phyloP scores from a whole-genome alignment of 179 eudicot species.

The Sideroxylon spinosum region DNA sequence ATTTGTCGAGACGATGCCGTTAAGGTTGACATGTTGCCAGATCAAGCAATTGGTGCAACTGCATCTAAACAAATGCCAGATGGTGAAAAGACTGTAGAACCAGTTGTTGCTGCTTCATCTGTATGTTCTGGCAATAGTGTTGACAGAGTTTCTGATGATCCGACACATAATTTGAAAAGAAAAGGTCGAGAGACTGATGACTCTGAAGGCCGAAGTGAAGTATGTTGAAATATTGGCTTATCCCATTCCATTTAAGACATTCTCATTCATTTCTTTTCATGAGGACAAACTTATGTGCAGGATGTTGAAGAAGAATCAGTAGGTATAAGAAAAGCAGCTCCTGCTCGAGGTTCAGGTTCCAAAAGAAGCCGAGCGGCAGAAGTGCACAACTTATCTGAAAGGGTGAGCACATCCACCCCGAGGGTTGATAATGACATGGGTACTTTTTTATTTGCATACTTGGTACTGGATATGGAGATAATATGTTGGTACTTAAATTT shows the following conservation, averaged over 20 bases:
- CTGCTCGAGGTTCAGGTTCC: constrained; percentile 49
- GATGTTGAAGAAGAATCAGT: constrained; percentile 84
- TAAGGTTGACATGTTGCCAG: constrained; percentile 24
- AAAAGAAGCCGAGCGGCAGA: constrained; percentile 99
- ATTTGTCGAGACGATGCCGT: constrained; percentile 23
- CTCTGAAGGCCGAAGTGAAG: constrained; percentile 76
- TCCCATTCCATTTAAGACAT: neutral
- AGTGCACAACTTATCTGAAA: constrained; percentile 94
- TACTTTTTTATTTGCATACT: neutral
- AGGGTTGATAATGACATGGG: neutral
- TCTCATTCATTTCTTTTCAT: constrained; percentile 12
- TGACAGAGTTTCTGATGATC: constrained; percentile 65
- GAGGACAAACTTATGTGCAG: constrained; percentile 33
- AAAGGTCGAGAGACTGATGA: constrained; percentile 63
- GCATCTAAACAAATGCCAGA: constrained; percentile 24
- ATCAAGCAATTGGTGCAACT: constrained; percentile 26
- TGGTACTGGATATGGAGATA: constrained; percentile 3
- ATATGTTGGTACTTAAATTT: constrained; percentile 11
- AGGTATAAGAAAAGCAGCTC: constrained; percentile 44
- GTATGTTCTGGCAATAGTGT: constrained; percentile 80
- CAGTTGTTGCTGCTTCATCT: constrained; percentile 68
- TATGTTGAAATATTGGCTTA: constrained; percentile 30
- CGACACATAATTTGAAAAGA: constrained; percentile 50
- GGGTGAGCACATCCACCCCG: constrained; percentile 49
- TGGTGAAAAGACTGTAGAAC: constrained; percentile 50